Evolutionary conservation across 108 stramenopile species (phyloP).

Genomic region (Cyclotella baltica): DNA sequence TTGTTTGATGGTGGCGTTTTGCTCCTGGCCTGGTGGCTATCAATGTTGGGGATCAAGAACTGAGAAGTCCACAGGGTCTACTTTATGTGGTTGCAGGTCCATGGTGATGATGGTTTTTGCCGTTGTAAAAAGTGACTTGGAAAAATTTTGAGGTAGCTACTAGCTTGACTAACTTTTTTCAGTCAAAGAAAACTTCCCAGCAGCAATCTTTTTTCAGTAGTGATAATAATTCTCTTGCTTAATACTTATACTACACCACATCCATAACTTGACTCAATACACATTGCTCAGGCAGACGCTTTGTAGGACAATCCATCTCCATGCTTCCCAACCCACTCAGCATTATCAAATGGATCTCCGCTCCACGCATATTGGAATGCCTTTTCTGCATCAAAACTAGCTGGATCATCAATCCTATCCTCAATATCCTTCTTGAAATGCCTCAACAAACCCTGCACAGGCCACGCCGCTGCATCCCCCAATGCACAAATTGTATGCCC

Average conservation of each 20-base stretch:
- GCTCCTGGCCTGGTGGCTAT: too few species aligned
- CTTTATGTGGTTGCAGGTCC: too few species aligned
- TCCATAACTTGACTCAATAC: background rate
- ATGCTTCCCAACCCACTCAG: slow-evolving; percentile 89
- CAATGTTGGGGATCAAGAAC: too few species aligned
- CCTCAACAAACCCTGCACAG: slow-evolving; percentile 97
- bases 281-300: slow-evolving; percentile 15
- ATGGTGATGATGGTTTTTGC: too few species aligned
- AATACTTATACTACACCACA: background rate
- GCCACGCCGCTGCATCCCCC: slow-evolving; percentile 99
- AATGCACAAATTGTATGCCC: slow-evolving; percentile 99
- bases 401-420: slow-evolving; percentile 94
- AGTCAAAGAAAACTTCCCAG: too few species aligned
- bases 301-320: slow-evolving; percentile 87
- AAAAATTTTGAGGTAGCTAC: too few species aligned
- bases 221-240: background rate
- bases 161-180: too few species aligned
- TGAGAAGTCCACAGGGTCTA: too few species aligned
- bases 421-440: slow-evolving; percentile 99
- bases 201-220: too few species aligned
- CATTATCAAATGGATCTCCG: slow-evolving; percentile 91
- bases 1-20: too few species aligned
- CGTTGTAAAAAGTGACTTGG: too few species aligned
- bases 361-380: slow-evolving; percentile 97
- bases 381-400: slow-evolving; percentile 88